Conservation (phyloP, 2,329 filamentous ascomycete species). For the Venturia effusa region DNA sequence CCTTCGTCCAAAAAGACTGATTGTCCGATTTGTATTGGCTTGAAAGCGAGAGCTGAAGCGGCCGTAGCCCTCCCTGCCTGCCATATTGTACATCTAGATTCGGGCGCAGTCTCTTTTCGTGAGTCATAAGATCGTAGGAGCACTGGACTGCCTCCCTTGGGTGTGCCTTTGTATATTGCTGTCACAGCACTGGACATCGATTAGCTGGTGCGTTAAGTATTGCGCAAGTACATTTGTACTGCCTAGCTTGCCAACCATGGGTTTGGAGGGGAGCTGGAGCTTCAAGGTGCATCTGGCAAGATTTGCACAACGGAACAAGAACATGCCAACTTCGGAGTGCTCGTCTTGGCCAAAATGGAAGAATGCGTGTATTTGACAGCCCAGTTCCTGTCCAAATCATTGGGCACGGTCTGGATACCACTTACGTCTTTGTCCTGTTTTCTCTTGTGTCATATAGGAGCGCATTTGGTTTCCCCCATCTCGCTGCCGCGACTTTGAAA, state of each 20-base stretch:
- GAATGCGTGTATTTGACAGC: too few species aligned
- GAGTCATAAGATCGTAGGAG: slow-evolving; percentile 92
- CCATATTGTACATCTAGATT: slow-evolving; percentile 94
- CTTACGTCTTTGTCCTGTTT: slow-evolving; percentile 81
- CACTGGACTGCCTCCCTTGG: slow-evolving; percentile 54
- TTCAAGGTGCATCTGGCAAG: slow-evolving; percentile 10
- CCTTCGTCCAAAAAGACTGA: slow-evolving; percentile 92
- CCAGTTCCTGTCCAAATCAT: too few species aligned
- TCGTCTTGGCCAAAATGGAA: too few species aligned
- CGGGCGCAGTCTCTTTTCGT: slow-evolving; percentile 76
- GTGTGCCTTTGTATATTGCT: slow-evolving; percentile 77
- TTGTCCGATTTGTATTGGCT: slow-evolving; percentile 88
- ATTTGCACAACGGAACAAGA: too few species aligned
- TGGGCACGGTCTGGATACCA: slow-evolving; percentile 14
- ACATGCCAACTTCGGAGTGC: too few species aligned
- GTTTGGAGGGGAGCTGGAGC: not conserved
- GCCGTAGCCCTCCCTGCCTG: slow-evolving; percentile 91
- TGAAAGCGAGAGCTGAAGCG: slow-evolving; percentile 86
- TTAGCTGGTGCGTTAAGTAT: not conserved
- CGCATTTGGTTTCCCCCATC: slow-evolving; percentile 74
- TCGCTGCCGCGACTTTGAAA: slow-evolving; percentile 35
- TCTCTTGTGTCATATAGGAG: slow-evolving; percentile 80
- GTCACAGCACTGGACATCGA: slow-evolving; percentile 62
- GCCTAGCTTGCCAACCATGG: not conserved
- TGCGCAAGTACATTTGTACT: not conserved